Percentiles rank a stretch among this genome's conserved stretches.
Evolutionary conservation across 2,329 filamentous ascomycete species (phyloP).

Genomic region (Fusarium zealandicum): DNA sequence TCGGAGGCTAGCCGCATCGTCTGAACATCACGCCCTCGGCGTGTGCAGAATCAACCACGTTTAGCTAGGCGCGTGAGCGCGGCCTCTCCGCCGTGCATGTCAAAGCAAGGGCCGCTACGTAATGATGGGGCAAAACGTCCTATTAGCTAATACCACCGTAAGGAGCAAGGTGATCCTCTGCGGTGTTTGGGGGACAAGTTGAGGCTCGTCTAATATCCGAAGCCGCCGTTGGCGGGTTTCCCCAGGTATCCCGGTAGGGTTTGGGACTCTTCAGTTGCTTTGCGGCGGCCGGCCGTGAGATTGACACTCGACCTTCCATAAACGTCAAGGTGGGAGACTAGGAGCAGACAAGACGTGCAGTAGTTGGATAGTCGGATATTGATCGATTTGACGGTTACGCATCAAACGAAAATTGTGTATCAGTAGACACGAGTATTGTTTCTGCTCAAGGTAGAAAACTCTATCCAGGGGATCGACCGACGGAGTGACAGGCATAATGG

Average conservation of each 20-base stretch:
- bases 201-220: constrained; percentile 5
- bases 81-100: constrained; percentile 4
- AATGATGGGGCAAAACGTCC: constrained; percentile 33
- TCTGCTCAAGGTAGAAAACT: no score
- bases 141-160: constrained; percentile 10
- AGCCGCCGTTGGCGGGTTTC: not conserved
- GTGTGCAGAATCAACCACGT: not conserved
- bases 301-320: not conserved
- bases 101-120: constrained; percentile 28
- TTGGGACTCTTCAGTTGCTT: not conserved
- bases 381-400: no score
- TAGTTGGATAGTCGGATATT: not conserved
- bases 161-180: constrained; percentile 20
- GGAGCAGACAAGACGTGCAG: constrained; percentile 4
- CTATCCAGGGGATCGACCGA: no score
- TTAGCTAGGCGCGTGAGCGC: constrained; percentile 4
- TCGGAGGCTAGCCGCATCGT: constrained; percentile 2
- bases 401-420: no score
- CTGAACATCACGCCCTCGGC: not conserved
- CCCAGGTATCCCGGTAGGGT: not conserved
- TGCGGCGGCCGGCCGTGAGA: not conserved
- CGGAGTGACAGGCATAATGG: no score
- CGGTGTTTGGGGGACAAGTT: constrained; percentile 2
- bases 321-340: constrained; percentile 2
- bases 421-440: not conserved